Evolutionary conservation across 495 filamentous ascomycete species (phyloP), one percentile per base, ranked within the genome.

Genomic region (Chaetomidium leptoderma): DNA sequence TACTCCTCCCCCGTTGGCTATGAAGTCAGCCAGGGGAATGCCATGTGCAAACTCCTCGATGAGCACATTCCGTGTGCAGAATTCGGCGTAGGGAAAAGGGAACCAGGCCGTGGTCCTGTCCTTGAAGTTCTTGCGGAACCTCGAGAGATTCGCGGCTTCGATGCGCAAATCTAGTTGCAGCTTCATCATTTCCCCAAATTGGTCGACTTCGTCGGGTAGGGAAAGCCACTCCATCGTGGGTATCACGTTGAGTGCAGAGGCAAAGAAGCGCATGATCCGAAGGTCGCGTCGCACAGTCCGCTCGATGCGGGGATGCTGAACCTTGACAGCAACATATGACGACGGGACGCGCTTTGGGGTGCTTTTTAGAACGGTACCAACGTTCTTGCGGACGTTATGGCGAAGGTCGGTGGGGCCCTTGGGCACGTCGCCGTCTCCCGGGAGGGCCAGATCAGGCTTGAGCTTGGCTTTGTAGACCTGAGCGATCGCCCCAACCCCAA

Each of bases 121-220:
- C 62, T 85, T 88, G 79, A 99, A 99, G 61, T 96, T 90, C 57
- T 85, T 84, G 53, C 95, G 87, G 76, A 99, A 99, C 24, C 85
- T 84, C 16, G 83, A 83, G 5, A 99, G 77, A 60, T 99, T 99
- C 7, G 91, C 84, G 2, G 90, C 85, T 66, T 99, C 95, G 54
- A 99, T 99, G 35, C 95, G 87, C 16, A 99, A 77, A 73, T 99
- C 95, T 14, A 99, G 77, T 59, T 99, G 95, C 19, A 97, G 76
- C 63, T 87, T 86, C 95, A 99, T 99, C 95, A 99, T 99, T 66
- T 92, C 87, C 11, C 91, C 92, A 63, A 99, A 99, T 67, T 96
- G 91, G 19, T 76, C 68, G 26, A 96, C 95, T 69, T 99, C 95
- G 63, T 96, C 91, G 1, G 95, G 95, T 33, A 99, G 83, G 2